Base-by-base conservation (phyloP, 2,329 filamentous ascomycete genomes). In the Pseudogymnoascus sp. region DNA sequence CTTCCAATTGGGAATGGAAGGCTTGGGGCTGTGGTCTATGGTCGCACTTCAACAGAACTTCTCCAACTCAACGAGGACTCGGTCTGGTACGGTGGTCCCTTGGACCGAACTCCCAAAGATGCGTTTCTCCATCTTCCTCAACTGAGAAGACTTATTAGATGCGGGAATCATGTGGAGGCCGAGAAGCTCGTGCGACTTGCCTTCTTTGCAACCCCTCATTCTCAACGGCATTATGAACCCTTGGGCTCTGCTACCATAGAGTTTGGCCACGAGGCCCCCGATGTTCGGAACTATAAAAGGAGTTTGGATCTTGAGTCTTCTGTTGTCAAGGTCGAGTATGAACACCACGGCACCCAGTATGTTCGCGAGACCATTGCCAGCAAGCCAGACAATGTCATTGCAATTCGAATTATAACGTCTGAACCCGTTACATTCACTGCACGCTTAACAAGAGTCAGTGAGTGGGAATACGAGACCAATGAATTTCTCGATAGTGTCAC, bases 1-100 rank as follows among this genome's bases (percentile, higher is more conserved):
- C 69, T 81, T 1, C 79, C 79, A 1, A 71, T 82, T 59, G 79
- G 80, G 8, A 81, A 81, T 66, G 79, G 80, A 21, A 74, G 79
- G 58, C 65, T 74, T 12, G 72, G 72, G 4, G 72, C 70, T 31
- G 79, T 81, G 77, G 69, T 80, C 8, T 77, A 78, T 68, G 78
- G 78, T 26, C 72, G 75, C 23, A 75, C 76, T 4, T 67, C 70
- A 31, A 77, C 72, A 3, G 79, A 81, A 64, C 69, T 76, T 12
- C 67, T 81, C 3, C 74, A 76, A 52, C 69, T 81, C 29, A 81
- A 80, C 59, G 78, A 81, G 65, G 77, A 81, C 64, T 78, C 76
- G 2, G 73, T 78, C 2, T 79, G 76, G 76, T 79, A 78, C 67
- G 78, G 78, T 61, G 77, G 76, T 10, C 73, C 71, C 4, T 77